Evolutionary conservation across 2,329 filamentous ascomycete species (phyloP), one percentile per base, ranked within the genome.

Genomic region (Penicillium brevicompactum): DNA sequence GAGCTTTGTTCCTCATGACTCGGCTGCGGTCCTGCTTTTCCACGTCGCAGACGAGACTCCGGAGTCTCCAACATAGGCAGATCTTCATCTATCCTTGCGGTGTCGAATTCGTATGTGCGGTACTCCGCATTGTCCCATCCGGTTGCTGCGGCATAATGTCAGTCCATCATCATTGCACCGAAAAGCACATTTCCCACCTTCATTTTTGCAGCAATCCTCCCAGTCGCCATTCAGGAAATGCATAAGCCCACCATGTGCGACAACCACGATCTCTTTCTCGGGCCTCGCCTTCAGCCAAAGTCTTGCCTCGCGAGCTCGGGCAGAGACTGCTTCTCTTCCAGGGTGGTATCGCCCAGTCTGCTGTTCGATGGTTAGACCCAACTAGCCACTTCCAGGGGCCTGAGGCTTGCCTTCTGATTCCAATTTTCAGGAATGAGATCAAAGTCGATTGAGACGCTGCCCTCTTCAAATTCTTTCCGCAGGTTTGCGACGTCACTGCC

Each of bases 81-180:
- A 24, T 56, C 37, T 14, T 32, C 43, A 30, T 45, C 24, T 18
- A 41, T 22, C 10, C 18, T 41, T 9, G 38, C 4, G 6, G 40
- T 10, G 21, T 41, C 32, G 64, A 90, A 88, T 45, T 80, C 76
- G 69, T 85, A 90, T 2, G 83, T 83, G 53, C 88, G 82, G 65
- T 77, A 85, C 72, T 91, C 87, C 46, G 85, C 84, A 69, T 91
- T 91, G 5, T 71, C 69, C 88, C 88, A 91, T 4, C 83, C 86
- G 5, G 87, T 90, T 37, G 84, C 85, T 86, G 61, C 40, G 22
- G 34, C 3, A 42, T 16, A n/a, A 16, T 14, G 43, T 45, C 14
- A 45, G 43, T 31, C 43, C 4, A 8, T 37, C 2, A 40, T 32
- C 11, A 42, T 13, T 8, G 11, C n/a, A 11, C 4, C 13, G 34